phyloP scores from a whole-genome alignment of 2,329 filamentous ascomycete genomes.

The Colletotrichum cereale region DNA sequence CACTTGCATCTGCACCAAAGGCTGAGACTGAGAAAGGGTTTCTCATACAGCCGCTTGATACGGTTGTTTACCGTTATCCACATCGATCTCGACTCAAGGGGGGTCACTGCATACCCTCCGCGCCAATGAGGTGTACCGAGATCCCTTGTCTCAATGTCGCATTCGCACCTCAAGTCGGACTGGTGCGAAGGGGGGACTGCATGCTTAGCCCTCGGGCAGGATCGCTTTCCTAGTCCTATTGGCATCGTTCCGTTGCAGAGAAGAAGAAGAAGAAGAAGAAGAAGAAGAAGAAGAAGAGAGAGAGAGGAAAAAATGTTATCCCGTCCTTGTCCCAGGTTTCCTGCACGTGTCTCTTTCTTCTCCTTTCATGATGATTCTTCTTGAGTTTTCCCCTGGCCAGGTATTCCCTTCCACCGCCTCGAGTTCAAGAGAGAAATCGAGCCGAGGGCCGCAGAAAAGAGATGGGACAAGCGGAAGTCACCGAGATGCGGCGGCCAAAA shows the following conservation, averaged over 20 bases:
- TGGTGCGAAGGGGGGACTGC: slow-evolving; percentile 33
- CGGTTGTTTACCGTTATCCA: not conserved
- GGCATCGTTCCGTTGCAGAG: slow-evolving; percentile 2
- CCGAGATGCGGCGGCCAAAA: slow-evolving; percentile 29
- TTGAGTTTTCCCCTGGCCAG: not conserved
- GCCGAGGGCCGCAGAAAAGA: not conserved
- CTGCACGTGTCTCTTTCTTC: not conserved
- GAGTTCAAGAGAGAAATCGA: not conserved
- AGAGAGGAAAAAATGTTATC: not conserved
- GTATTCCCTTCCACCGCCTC: too few relatives aligned
- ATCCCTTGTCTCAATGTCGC: slow-evolving; percentile 31
- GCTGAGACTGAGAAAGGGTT: not conserved
- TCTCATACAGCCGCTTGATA: not conserved
- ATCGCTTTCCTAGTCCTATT: slow-evolving; percentile 24
- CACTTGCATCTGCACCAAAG: not conserved
- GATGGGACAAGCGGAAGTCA: not conserved
- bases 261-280: not conserved
- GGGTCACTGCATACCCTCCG: not conserved
- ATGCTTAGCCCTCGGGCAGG: slow-evolving; percentile 12
- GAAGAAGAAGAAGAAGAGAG: not conserved
- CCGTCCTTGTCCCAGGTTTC: not conserved
- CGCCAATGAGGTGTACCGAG: slow-evolving; percentile 12
- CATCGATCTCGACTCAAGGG: not conserved
- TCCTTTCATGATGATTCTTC: not conserved
- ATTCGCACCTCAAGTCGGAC: slow-evolving; percentile 31